These are phyloP conservation scores for Mycena vulgaris DNA, from an alignment of 768 basidiomycete genomes.

Conservation along the genomic window DNA sequence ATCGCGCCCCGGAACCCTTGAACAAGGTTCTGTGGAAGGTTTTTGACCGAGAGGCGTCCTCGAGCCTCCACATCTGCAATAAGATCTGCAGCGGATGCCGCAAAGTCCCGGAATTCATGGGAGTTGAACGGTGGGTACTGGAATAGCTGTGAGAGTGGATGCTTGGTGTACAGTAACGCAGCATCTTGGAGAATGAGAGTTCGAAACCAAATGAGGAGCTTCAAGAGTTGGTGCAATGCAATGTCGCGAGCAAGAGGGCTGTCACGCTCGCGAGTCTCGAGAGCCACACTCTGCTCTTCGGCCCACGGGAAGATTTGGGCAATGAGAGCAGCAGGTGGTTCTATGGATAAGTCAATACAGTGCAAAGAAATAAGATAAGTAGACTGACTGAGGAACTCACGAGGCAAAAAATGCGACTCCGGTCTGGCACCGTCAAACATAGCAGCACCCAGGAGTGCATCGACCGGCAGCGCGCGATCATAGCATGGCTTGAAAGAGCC, in stretches of 20 bases:
- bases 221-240: constrained; percentile 45
- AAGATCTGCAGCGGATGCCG: not conserved
- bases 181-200: constrained; percentile 8
- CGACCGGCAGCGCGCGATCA: constrained; percentile 46
- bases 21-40: constrained; percentile 20
- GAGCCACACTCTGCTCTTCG: constrained; percentile 37
- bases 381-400: constrained; percentile 43
- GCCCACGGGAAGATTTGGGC: constrained; percentile 46
- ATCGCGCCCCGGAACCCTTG: constrained; percentile 17
- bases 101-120: not conserved
- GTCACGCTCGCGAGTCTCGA: constrained; percentile 1
- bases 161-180: constrained; percentile 10
- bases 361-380: not conserved
- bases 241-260: constrained; percentile 37
- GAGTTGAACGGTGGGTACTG: constrained; percentile 16
- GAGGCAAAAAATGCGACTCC: constrained; percentile 46
- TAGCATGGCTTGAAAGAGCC: constrained; percentile 48
- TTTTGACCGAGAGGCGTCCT: not conserved
- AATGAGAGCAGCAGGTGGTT: constrained; percentile 40
- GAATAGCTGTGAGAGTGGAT: constrained; percentile 4
- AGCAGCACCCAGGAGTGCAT: constrained; percentile 50
- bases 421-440: constrained; percentile 48
- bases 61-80: not conserved
- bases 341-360: constrained; percentile 16
- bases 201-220: constrained; percentile 25